Base-by-base conservation (phyloP, 2,329 filamentous ascomycete species). In the Mariannaea sp. region DNA sequence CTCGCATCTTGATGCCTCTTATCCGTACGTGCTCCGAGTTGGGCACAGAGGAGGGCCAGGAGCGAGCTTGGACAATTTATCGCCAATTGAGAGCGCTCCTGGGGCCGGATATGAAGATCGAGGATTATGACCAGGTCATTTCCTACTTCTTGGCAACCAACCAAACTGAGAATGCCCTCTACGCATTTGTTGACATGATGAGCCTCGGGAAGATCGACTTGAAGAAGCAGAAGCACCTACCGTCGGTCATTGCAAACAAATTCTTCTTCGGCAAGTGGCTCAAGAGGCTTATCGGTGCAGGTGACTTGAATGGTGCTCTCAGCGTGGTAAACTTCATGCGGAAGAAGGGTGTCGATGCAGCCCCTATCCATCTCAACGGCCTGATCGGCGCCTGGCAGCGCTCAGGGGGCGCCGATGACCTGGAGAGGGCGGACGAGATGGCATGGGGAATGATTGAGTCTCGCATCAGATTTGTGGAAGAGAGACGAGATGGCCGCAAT, bases 211-310 rank as follows among this genome's bases (percentile, higher is more conserved):
- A 76, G 38, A 70, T 84, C 48, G 76, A 82, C 51, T 65, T 82
- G 42, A 74, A 73, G 45, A 74, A 73, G 52, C 68, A 71, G 52
- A 71, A 71, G 44, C 63, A 69, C 14, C 71, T 84, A 50, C 81
- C 81, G 1, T 73, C 75, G 1, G 71, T 75, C 7, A 71, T 84
- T 32, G 77, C 75, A 43, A 94, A 95, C 70, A 86, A 87, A 58
- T 93, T 91, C 71, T 90, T 96, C 71, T 88, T 92, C 60, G 89
- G 87, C 27, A 92, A 90, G 64, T 96, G 92, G 92, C 80, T 96
- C 66, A 93, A 93, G 71, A 85, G 88, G 43, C 81, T 95, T 7
- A 88, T 95, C 50, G 87, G 86, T 13, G 82, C 86, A 53, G 85
- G 85, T 2, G 82, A 91, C 59, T 73, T 89, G 12, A 82, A 88